Conservation (phyloP, 768 basidiomycete species). For the Phylloporus sp. region DNA sequence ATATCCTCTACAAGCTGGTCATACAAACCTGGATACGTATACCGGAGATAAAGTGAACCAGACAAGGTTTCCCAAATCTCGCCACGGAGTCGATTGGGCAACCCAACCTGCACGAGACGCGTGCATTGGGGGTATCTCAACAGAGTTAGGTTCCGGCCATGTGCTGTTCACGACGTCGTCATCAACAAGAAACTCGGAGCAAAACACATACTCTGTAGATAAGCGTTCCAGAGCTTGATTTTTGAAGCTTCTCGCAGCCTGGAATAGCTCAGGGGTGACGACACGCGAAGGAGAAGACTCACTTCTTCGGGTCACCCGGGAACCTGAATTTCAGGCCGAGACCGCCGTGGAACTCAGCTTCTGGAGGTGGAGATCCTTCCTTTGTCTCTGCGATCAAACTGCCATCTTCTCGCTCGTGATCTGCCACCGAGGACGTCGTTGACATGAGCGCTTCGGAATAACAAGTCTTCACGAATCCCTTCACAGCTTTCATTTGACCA, state of each 20-base stretch:
- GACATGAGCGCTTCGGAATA: conserved; percentile 88
- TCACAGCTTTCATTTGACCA: conserved; percentile 90
- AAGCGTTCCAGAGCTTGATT: conserved; percentile 91
- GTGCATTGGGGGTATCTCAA: conserved; percentile 95
- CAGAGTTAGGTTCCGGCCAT: conserved; percentile 92
- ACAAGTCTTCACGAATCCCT: conserved; percentile 85
- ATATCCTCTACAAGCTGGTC: conserved; percentile 69
- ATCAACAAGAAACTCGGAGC: conserved; percentile 2
- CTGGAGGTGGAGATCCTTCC: conserved; percentile 40
- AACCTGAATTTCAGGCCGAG: conserved; percentile 82
- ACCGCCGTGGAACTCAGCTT: conserved; percentile 67
- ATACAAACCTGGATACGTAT: conserved; percentile 80
- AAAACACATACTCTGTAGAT: conserved; percentile 59
- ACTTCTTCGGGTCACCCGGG: conserved; percentile 92
- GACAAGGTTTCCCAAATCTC: conserved; percentile 99
- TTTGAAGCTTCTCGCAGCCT: conserved; percentile 90
- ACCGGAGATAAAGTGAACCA: conserved; percentile 89
- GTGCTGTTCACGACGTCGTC: conserved; percentile 43
- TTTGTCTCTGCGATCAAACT: conserved; percentile 53
- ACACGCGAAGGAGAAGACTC: conserved; percentile 22
- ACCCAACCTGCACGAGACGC: conserved; percentile 93
- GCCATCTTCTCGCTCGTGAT: conserved; percentile 65
- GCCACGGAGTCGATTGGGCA: conserved; percentile 90
- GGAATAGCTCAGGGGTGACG: conserved; percentile 9
- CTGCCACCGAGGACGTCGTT: conserved; percentile 49